phyloP scores from a whole-genome alignment of 2,329 filamentous ascomycete genomes.

The Colletotrichum sp. region DNA sequence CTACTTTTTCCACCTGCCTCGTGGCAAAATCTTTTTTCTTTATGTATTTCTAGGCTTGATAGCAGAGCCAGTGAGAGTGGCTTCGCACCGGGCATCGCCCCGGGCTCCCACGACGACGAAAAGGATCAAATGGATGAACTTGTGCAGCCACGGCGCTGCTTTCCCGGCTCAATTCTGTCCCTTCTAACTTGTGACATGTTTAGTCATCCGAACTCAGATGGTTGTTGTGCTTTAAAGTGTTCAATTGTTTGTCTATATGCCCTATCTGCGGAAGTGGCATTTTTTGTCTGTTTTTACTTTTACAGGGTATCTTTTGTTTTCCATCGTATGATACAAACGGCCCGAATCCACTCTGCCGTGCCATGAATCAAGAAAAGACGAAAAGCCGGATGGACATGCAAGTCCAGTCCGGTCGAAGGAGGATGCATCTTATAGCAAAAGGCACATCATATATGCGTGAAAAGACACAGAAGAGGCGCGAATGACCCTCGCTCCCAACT shows the following conservation, averaged over 20 bases:
- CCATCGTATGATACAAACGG: not conserved
- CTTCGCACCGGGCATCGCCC: not conserved
- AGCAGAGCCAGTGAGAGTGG: not conserved
- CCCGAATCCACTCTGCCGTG: not conserved
- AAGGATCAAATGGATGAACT: slow-evolving; percentile 12
- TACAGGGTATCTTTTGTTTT: slow-evolving; percentile 13
- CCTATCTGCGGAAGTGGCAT: not conserved
- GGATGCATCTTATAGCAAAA: not conserved
- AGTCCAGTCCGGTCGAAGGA: not conserved
- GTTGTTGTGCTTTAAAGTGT: not conserved
- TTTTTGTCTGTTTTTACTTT: not conserved
- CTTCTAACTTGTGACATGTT: not conserved
- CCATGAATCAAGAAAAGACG: not conserved
- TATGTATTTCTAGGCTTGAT: slow-evolving; percentile 17
- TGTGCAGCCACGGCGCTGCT: slow-evolving; percentile 4
- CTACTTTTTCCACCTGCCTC: not conserved
- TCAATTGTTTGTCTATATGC: not conserved
- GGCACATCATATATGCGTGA: not conserved
- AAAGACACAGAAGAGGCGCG: not conserved
- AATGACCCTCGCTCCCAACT: not conserved
- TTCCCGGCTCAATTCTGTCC: not conserved
- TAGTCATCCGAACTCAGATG: not conserved
- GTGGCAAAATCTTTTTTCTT: not conserved
- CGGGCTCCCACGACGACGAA: slow-evolving; percentile 8
- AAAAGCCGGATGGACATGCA: not conserved